Conservation (phyloP, 768 basidiomycete genomes). For the Erythrobasidium yunnanense region DNA sequence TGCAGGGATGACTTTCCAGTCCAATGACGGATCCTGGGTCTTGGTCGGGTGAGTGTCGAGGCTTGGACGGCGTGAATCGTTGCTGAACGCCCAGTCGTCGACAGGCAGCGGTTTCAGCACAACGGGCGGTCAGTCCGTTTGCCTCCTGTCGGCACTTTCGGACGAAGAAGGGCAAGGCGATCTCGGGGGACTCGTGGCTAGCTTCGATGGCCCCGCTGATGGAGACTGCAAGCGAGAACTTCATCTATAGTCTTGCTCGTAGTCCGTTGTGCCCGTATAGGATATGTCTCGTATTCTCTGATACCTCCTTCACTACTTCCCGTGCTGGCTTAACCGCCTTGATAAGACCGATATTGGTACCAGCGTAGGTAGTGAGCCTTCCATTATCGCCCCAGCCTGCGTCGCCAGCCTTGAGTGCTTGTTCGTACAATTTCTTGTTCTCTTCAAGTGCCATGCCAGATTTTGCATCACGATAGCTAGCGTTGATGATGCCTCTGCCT, state of each 20-base stretch:
- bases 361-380: constrained; percentile 7
- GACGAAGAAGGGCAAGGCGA: no score
- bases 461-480: not conserved
- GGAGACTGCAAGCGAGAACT: not conserved
- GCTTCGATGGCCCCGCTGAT: no score
- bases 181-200: no score
- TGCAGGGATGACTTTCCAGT: no score
- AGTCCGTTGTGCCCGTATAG: not conserved
- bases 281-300: not conserved
- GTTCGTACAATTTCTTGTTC: constrained; percentile 18
- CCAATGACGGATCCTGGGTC: no score
- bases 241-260: not conserved
- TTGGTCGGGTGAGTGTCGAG: no score
- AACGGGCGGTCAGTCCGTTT: no score
- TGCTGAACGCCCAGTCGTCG: no score
- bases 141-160: no score
- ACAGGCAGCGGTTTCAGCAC: no score
- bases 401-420: constrained; percentile 5
- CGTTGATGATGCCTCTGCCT: constrained; percentile 7
- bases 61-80: no score
- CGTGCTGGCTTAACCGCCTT: not conserved
- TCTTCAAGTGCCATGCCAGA: constrained; percentile 5
- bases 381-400: constrained; percentile 5
- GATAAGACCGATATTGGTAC: constrained; percentile 7
- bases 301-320: not conserved